These are phyloP conservation scores for Saccharum hybrid DNA, from an alignment of 202 grass and related monocot genomes.

Conservation along the genomic window DNA sequence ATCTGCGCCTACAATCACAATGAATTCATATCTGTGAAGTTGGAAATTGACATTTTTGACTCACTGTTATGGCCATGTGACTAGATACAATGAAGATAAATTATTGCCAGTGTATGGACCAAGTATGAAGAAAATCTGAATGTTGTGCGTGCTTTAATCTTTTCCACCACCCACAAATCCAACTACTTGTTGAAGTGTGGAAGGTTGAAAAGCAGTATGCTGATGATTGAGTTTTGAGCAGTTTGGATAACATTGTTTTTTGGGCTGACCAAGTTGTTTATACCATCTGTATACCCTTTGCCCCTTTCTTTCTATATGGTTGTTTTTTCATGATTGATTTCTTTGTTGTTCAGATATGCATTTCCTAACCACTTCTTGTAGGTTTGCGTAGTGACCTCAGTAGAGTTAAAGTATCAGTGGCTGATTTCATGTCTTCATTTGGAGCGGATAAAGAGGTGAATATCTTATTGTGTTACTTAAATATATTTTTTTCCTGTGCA, in stretches of 20 bases:
- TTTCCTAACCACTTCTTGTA: constrained; percentile 35
- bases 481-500: constrained; percentile 36
- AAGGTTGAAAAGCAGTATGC: not conserved
- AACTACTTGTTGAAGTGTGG: not conserved
- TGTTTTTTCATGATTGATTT: constrained; percentile 3
- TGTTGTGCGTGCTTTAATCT: not conserved
- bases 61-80: constrained; percentile 13
- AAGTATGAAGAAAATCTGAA: not conserved
- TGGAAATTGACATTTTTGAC: not conserved
- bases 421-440: constrained; percentile 55
- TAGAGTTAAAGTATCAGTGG: constrained; percentile 50
- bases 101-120: not conserved
- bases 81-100: constrained; percentile 5
- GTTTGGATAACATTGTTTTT: not conserved
- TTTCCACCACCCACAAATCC: not conserved
- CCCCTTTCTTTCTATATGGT: not conserved
- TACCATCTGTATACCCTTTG: not conserved
- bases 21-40: constrained; percentile 27
- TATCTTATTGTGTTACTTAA: constrained; percentile 38
- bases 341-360: constrained; percentile 29
- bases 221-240: not conserved
- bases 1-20: not conserved
- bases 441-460: constrained; percentile 54
- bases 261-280: not conserved
- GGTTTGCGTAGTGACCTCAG: constrained; percentile 50